phyloP scores from a whole-genome alignment of 495 filamentous ascomycete species.

The Margaritispora aquatica region DNA sequence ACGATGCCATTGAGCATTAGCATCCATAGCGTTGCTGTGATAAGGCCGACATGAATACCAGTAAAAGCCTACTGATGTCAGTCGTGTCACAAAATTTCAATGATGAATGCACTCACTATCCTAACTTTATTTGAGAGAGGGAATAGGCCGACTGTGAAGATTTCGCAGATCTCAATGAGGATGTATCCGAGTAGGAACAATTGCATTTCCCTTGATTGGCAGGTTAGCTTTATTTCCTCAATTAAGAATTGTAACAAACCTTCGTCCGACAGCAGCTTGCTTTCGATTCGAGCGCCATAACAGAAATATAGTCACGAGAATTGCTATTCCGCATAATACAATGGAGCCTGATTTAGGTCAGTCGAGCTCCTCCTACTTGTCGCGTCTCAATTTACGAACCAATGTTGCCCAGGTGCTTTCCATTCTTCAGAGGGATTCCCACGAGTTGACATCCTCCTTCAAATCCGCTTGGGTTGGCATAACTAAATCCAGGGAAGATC shows the following conservation, averaged over 20 bases:
- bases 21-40: conserved; percentile 84
- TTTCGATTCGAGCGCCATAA: conserved; percentile 84
- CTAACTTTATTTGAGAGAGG: conserved; percentile 63
- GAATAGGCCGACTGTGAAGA: conserved; percentile 90
- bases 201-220: conserved; percentile 78
- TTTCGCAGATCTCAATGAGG: conserved; percentile 87
- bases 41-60: conserved; percentile 86
- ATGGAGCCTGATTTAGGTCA: conserved; percentile 70
- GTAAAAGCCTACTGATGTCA: conserved; percentile 66
- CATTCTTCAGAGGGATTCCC: conserved; percentile 64
- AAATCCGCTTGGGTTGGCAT: conserved; percentile 34
- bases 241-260: conserved; percentile 44
- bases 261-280: conserved; percentile 87
- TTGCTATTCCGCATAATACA: conserved; percentile 70
- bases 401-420: conserved; percentile 68
- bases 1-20: conserved; percentile 88
- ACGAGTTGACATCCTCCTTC: conserved; percentile 63
- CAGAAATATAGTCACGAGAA: conserved; percentile 56
- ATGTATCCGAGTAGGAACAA: conserved; percentile 84
- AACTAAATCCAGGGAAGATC: conserved; percentile 34
- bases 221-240: conserved; percentile 17
- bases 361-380: conserved; percentile 6
- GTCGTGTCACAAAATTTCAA: conserved; percentile 11
- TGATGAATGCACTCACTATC: conserved; percentile 41
- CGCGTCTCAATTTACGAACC: conserved; percentile 49